phyloP scores from a whole-genome alignment of 257 asterid species.

The Primulina huaijiensis region DNA sequence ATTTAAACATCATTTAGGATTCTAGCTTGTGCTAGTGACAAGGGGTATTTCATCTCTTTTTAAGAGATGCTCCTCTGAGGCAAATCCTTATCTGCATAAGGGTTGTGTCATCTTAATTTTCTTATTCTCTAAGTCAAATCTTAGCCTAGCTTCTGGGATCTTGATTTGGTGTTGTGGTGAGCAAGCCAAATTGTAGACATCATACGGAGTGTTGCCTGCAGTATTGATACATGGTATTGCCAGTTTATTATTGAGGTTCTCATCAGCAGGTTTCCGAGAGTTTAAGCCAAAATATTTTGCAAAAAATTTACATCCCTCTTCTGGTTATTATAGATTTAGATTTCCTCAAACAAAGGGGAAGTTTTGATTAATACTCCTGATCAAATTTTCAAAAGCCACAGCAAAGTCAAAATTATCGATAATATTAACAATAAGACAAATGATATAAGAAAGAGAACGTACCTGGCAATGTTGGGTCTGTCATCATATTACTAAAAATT shows the following conservation, averaged over 20 bases:
- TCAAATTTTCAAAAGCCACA: constrained; percentile 1
- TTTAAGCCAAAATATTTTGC: neutral
- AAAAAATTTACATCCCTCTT: neutral
- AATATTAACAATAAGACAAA: constrained; percentile 6
- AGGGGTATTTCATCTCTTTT: neutral
- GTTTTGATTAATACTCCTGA: neutral
- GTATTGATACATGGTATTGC: neutral
- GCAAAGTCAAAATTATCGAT: constrained; percentile 17
- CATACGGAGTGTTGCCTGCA: neutral
- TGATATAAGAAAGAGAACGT: constrained; percentile 27
- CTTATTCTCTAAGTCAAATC: neutral
- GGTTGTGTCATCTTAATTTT: neutral
- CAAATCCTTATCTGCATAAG: neutral
- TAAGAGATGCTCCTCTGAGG: neutral
- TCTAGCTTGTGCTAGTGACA: neutral
- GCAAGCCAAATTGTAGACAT: neutral
- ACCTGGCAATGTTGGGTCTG: constrained; percentile 50
- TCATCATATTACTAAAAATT: constrained; percentile 59
- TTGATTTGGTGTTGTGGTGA: neutral
- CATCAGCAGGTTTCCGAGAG: neutral
- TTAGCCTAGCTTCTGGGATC: neutral
- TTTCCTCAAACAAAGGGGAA: neutral
- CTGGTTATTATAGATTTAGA: neutral
- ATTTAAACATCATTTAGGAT: too few relatives aligned
- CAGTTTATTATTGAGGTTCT: neutral